These are phyloP conservation scores for Penicillium palitans DNA, from an alignment of 2,329 filamentous ascomycete species.

Conservation along the genomic window DNA sequence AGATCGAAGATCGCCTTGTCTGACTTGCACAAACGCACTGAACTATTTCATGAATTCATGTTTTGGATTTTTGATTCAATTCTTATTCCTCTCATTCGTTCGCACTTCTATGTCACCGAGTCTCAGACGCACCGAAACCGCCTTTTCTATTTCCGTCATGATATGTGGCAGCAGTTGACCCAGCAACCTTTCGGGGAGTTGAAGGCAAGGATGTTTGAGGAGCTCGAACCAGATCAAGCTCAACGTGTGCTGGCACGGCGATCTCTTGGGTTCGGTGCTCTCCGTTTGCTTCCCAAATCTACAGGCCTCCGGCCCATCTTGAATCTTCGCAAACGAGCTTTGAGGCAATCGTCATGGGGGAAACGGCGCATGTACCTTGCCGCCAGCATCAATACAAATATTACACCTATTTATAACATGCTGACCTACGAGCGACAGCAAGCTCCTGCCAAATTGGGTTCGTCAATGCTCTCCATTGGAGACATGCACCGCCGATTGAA, in stretches of 20 bases:
- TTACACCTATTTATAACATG: slow-evolving; percentile 73
- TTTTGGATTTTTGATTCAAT: slow-evolving; percentile 94
- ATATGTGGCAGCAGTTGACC: slow-evolving; percentile 77
- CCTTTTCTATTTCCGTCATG: slow-evolving; percentile 92
- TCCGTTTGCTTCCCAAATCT: slow-evolving; percentile 81
- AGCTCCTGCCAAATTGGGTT: slow-evolving; percentile 66
- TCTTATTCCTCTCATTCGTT: slow-evolving; percentile 79
- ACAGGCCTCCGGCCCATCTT: slow-evolving; percentile 77
- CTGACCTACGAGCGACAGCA: slow-evolving; percentile 72
- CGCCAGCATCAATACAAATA: slow-evolving; percentile 66
- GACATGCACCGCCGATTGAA: slow-evolving; percentile 77
- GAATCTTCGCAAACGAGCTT: slow-evolving; percentile 71
- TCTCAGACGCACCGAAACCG: slow-evolving; percentile 76
- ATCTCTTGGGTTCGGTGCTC: slow-evolving; percentile 71
- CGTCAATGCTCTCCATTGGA: slow-evolving; percentile 75
- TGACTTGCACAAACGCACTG: slow-evolving; percentile 72
- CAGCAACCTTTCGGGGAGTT: slow-evolving; percentile 70
- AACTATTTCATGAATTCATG: slow-evolving; percentile 80
- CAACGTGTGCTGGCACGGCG: slow-evolving; percentile 60
- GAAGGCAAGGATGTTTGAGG: slow-evolving; percentile 74
- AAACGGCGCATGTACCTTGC: slow-evolving; percentile 54
- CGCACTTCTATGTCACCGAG: slow-evolving; percentile 93
- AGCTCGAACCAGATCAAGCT: slow-evolving; percentile 62
- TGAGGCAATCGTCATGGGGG: slow-evolving; percentile 50
- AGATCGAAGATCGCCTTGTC: slow-evolving; percentile 62